Conservation (phyloP, 768 basidiomycete species). For the Heimioporus sp. region DNA sequence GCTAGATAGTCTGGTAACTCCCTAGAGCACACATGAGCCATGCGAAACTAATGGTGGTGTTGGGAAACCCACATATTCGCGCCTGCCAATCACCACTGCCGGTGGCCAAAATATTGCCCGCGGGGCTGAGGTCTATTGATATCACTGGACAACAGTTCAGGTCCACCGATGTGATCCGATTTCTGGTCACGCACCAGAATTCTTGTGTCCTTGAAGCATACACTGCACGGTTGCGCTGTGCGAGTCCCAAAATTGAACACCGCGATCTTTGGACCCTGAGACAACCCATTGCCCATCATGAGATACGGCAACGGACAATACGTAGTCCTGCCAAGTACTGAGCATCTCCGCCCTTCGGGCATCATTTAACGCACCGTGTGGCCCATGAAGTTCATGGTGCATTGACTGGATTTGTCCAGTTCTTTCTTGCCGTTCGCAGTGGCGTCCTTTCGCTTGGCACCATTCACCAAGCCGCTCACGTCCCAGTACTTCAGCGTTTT, state of each 20-base stretch:
- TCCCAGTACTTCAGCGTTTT: slow-evolving; percentile 90
- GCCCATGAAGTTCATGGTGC: slow-evolving; percentile 84
- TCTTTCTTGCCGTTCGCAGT: slow-evolving; percentile 46
- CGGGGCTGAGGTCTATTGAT: slow-evolving; percentile 65
- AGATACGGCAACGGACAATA: slow-evolving; percentile 75
- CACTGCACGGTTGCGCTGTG: slow-evolving; percentile 78
- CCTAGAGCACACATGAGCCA: slow-evolving; percentile 16
- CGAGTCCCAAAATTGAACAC: slow-evolving; percentile 93
- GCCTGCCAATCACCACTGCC: slow-evolving; percentile 74
- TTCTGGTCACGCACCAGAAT: slow-evolving; percentile 50
- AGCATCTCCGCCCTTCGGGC: background rate
- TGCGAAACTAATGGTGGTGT: background rate
- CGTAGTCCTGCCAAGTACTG: slow-evolving; percentile 52
- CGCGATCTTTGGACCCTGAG: slow-evolving; percentile 93
- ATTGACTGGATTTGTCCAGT: slow-evolving; percentile 49
- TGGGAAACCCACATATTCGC: slow-evolving; percentile 53
- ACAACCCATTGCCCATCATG: slow-evolving; percentile 95
- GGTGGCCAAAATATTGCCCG: slow-evolving; percentile 61
- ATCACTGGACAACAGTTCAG: slow-evolving; percentile 46
- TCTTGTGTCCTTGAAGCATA: slow-evolving; percentile 81
- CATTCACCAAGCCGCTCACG: slow-evolving; percentile 40
- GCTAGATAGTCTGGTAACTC: slow-evolving; percentile 31
- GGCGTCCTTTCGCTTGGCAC: slow-evolving; percentile 32
- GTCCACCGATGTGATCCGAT: background rate
- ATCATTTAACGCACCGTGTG: slow-evolving; percentile 63